Percentiles rank a stretch among this genome's conserved stretches.
phyloP scores from a whole-genome alignment of 2,329 filamentous ascomycete genomes.

The Diaporthe sp. region DNA sequence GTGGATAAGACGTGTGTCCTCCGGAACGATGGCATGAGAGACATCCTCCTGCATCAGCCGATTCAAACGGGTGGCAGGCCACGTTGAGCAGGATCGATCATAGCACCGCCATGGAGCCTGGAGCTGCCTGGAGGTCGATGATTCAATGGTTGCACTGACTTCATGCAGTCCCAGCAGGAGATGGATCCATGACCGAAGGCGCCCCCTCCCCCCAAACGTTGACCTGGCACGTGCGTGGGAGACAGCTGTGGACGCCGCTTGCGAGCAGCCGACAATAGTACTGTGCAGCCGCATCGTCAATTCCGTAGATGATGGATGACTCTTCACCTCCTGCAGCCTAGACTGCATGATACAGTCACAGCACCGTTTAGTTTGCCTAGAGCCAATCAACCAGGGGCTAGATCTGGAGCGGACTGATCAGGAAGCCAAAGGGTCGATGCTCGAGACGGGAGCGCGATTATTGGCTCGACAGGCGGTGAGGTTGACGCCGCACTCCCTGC shows the following conservation, averaged over 20 bases:
- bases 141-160: slow-evolving; percentile 8
- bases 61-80: not conserved
- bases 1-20: not conserved
- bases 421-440: slow-evolving; percentile 12
- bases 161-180: slow-evolving; percentile 3
- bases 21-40: not conserved
- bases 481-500: slow-evolving; percentile 28
- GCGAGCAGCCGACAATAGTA: not conserved
- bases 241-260: not conserved
- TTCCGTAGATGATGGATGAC: not conserved
- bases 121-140: slow-evolving; percentile 20
- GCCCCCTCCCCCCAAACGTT: not conserved
- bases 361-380: not conserved
- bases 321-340: not conserved
- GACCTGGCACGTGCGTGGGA: not conserved
- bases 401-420: slow-evolving; percentile 1
- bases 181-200: not conserved
- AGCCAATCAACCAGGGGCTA: slow-evolving; percentile 13
- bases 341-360: slow-evolving; percentile 2
- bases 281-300: not conserved
- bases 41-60: slow-evolving; percentile 2
- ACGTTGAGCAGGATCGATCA: not conserved
- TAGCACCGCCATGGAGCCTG: not conserved
- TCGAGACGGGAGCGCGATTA: slow-evolving; percentile 23
- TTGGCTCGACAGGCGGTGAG: slow-evolving; percentile 36